A percentile compares a stretch with the other conserved stretches of the same genome.
These are phyloP conservation scores for Themeda triandra DNA, from an alignment of 176 grass and related monocot species.

Conservation along the genomic window DNA sequence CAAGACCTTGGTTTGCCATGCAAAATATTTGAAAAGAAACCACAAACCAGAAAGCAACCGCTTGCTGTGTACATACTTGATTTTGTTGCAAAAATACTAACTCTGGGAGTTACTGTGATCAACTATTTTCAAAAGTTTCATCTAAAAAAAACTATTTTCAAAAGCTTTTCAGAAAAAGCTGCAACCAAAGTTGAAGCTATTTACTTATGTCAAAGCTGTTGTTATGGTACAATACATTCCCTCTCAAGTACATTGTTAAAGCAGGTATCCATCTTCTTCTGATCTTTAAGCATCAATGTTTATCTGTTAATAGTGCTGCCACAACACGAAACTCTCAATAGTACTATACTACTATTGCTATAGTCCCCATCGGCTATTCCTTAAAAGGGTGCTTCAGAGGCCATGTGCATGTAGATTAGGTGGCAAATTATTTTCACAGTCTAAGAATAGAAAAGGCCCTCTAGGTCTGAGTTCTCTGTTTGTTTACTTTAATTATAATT, in stretches of 20 bases:
- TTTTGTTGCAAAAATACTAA: background rate
- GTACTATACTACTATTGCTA: background rate
- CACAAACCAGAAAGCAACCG: no score
- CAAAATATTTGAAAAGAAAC: no score
- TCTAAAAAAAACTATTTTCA: no score
- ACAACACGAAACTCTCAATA: background rate
- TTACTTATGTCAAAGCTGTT: background rate
- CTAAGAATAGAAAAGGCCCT: slow-evolving; percentile 25
- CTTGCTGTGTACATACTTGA: background rate
- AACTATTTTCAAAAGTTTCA: no score
- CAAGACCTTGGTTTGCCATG: background rate
- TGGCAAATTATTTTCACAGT: background rate
- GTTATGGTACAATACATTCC: background rate
- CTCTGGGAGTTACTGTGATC: background rate
- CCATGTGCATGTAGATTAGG: slow-evolving; percentile 36
- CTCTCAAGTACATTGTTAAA: background rate
- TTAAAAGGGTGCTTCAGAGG: slow-evolving; percentile 7
- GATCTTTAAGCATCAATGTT: background rate
- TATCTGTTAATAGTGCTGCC: background rate
- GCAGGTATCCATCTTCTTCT: background rate
- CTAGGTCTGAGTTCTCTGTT: slow-evolving; percentile 28
- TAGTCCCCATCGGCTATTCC: background rate
- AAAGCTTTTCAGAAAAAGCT: no score
- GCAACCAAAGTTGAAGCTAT: background rate
- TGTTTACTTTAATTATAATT: slow-evolving; percentile 41